phyloP scores from a whole-genome alignment of 208 protist species.

The Leishmania lainsoni region DNA sequence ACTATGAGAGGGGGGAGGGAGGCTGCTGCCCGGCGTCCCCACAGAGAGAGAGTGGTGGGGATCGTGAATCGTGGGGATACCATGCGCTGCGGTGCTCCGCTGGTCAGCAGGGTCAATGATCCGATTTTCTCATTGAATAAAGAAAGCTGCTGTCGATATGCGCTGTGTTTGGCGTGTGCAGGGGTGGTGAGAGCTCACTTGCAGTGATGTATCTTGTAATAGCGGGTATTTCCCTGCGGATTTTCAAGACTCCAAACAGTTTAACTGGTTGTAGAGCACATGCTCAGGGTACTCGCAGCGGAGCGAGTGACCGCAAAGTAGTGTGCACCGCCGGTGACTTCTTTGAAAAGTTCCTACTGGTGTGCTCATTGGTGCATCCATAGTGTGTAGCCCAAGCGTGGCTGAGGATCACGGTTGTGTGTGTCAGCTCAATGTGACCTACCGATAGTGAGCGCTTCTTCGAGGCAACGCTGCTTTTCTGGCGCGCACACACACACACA shows the following conservation, averaged over 20 bases:
- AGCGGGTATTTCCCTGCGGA: background rate
- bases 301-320: background rate
- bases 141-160: background rate
- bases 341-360: background rate
- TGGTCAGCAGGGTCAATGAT: background rate
- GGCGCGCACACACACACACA: no score
- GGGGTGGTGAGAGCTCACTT: accelerated
- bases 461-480: no score
- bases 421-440: background rate
- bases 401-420: background rate
- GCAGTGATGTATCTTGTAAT: background rate
- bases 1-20: no score
- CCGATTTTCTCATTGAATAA: background rate
- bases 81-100: background rate
- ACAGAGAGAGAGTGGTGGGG: background rate
- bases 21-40: background rate
- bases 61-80: background rate
- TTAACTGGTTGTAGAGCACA: no score
- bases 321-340: background rate
- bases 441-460: background rate
- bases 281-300: background rate
- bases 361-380: no score
- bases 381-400: no score
- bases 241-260: no score
- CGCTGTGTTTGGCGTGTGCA: background rate